These are phyloP conservation scores for Aspergillus phoenicis DNA, from an alignment of 2,329 filamentous ascomycete genomes.

Conservation along the genomic window DNA sequence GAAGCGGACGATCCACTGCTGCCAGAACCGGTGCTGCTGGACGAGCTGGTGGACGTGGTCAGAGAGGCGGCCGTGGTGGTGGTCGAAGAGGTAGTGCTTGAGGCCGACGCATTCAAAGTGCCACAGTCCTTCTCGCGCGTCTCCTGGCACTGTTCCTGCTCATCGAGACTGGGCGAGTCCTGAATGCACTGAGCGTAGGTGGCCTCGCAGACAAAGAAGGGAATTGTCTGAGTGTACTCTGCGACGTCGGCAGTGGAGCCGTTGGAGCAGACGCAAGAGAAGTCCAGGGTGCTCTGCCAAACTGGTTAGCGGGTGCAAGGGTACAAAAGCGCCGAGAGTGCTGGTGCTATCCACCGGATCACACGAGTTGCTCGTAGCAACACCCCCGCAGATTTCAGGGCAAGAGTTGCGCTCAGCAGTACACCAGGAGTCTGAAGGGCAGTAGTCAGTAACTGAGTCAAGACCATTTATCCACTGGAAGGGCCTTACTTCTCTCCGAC, in stretches of 20 bases:
- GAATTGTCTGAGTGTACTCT: conserved; percentile 60
- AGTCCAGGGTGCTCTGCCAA: conserved; percentile 53
- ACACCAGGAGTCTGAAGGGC: conserved; percentile 57
- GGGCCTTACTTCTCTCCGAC: conserved; percentile 7
- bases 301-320: conserved; percentile 17
- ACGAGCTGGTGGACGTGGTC: conserved; percentile 22
- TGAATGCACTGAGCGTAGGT: conserved; percentile 55
- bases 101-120: conserved; percentile 46
- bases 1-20: conserved; percentile 34
- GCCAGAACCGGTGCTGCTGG: conserved; percentile 19
- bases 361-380: conserved; percentile 56
- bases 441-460: not conserved
- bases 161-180: conserved; percentile 44
- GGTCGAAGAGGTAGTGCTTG: too few relatives aligned
- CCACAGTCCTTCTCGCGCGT: conserved; percentile 53
- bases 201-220: conserved; percentile 61
- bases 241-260: conserved; percentile 58
- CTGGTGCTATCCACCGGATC: conserved; percentile 52
- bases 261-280: conserved; percentile 61
- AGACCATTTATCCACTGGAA: not conserved
- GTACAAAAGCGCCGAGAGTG: not conserved
- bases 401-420: conserved; percentile 61
- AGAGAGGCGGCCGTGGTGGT: not conserved
- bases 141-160: conserved; percentile 51
- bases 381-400: conserved; percentile 60